Evolutionary conservation across 495 filamentous ascomycete species (phyloP), one percentile per base, ranked within the genome.

Genomic region (Emericellopsis terricola): DNA sequence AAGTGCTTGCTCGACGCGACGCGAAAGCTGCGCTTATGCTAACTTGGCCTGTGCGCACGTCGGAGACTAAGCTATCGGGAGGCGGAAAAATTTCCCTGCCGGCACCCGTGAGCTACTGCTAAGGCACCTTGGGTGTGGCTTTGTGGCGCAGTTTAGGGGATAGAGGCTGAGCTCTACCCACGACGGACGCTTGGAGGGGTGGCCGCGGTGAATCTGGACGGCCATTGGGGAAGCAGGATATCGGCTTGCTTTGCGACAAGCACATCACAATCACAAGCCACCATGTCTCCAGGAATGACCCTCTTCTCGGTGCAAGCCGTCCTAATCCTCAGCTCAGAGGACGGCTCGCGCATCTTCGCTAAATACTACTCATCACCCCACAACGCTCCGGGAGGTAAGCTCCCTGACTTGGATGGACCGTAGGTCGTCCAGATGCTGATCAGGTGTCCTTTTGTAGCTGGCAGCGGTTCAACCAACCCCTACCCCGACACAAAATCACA

Each of bases 281-380:
- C 42, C 4, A 65, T 64, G 62, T 50, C 56, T 19, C 57, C 62
- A 28, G 59, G 59, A 49, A 73, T 96, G 54, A 83, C 84, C 38
- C 73, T 96, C 40, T 87, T 89, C 63, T 81, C 82, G 47, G 76
- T 94, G 46, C 86, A 86, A 52, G 86, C 86, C 44, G 76, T 96
- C 60, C 70, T 94, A 54, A 72, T 93, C 51, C 78, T 94, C 59
- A 79, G 73, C 45, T 73, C 78, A 40, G 76, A 89, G 50, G 86
- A 94, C 48, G 76, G 78, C 45, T 78, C 78, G 39, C 76, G 89
- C 45, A 80, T 97, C 60, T 83, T 93, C 53, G 67, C 84, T 33
- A 94, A 93, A 61, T 97, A 96, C 71, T 97, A 89, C 69, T 78
- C 66, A 38, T 68, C 82, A 32, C 87, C 84, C 33, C 89, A 94